Base-by-base conservation (phyloP, 148 eudicot species). In the Spergularia bocconei region DNA sequence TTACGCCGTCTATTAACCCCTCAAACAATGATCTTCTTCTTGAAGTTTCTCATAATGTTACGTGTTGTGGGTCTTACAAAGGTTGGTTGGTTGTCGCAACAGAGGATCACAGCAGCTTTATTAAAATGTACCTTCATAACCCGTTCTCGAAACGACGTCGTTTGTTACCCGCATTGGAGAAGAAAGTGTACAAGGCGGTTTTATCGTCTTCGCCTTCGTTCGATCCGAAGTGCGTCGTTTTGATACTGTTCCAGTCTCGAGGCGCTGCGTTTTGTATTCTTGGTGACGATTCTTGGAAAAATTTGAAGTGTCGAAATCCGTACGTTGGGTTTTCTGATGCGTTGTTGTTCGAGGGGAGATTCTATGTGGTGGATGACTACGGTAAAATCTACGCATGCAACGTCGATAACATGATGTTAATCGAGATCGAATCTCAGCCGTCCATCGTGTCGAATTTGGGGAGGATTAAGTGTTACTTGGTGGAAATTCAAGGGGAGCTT, bases 401-500 rank as follows among this genome's bases (percentile, higher is more conserved):
- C 61, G 29, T 74, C 19, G 70, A 54, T 6, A 2, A 33, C n/a
- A 29, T 16, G 21, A 21, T 36, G 13, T 0, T 79, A 15, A 48
- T 50, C 38, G 36, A 15, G 70, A 16, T 74, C n/a, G 38, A 51
- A 21, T 25, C 19, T 13, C 64, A 69, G 23, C 64, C 70, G 33
- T 20, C 48, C 4, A 65, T 68, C 21, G 10, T 50, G 1, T 20
- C 75, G 6, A 41, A 69, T 16, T 0, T 14, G 17, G 57, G 16
- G 9, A 55, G 64, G 13, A 10, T 36, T 11, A 79, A 75, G 20
- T 75, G 39, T 56, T 79, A 79, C 78, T 79, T 79, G 70, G 78
- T 79, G 4, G 78, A 69, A 53, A 0, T 75, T 19, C 39, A 63
- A 39, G 82, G 82, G 33, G 17, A 11, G 15, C 63, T 79, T 58